Percentiles rank a stretch among this genome's conserved stretches.
Conservation (phyloP, 805 yeast species). For the Metschnikowia shivogae region DNA sequence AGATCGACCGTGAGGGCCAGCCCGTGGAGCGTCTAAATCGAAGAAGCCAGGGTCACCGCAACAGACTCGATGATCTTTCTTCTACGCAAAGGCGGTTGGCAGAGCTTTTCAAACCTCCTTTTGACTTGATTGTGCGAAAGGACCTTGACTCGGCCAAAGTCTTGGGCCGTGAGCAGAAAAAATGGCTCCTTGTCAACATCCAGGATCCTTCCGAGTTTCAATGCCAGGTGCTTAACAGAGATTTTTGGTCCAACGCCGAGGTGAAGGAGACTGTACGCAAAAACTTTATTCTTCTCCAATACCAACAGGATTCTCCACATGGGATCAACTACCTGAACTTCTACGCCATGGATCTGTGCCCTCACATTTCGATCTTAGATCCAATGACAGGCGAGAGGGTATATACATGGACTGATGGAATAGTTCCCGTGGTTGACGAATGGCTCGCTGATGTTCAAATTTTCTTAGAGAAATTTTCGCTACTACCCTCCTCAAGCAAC, state of each 20-base stretch:
- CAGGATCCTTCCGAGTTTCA: conserved; percentile 83
- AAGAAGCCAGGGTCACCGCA: conserved; percentile 8
- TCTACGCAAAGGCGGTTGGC: conserved; percentile 69
- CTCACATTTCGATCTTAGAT: conserved; percentile 89
- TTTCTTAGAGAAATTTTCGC: conserved; percentile 62
- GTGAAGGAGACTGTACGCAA: conserved; percentile 62
- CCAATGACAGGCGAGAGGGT: conserved; percentile 95
- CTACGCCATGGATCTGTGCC: conserved; percentile 66
- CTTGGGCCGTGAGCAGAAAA: conserved; percentile 57
- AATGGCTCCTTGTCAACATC: conserved; percentile 84
- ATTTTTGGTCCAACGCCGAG: conserved; percentile 75
- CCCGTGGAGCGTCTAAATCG: conserved; percentile 13
- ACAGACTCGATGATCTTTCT: conserved; percentile 34
- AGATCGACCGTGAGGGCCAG: conserved; percentile 28
- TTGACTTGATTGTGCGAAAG: conserved; percentile 70
- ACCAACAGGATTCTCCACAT: conserved; percentile 68
- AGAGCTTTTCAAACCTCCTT: conserved; percentile 85
- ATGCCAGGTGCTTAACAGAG: conserved; percentile 89
- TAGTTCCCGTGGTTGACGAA: conserved; percentile 52
- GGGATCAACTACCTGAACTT: conserved; percentile 70
- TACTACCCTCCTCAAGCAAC: conserved; percentile 58
- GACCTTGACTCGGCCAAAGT: conserved; percentile 71
- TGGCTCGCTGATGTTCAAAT: conserved; percentile 69
- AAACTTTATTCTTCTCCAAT: conserved; percentile 81
- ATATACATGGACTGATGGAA: conserved; percentile 63